Conservation (phyloP, 2,329 filamentous ascomycete genomes). For the Cadophora luteo-olivacea region DNA sequence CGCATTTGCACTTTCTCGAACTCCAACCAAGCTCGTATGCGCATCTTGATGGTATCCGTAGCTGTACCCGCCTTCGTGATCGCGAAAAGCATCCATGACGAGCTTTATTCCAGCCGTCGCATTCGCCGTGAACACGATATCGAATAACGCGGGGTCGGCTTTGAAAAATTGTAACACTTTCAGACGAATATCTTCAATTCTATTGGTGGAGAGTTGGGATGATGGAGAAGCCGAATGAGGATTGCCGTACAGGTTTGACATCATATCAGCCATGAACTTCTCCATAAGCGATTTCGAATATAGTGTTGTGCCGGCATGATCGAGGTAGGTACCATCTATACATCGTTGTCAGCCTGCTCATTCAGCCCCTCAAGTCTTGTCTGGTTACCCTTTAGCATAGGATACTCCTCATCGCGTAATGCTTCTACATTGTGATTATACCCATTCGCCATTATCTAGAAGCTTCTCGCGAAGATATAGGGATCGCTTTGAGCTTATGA, state of each 20-base stretch:
- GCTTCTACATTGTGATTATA: constrained; percentile 67
- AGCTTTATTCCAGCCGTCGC: constrained; percentile 91
- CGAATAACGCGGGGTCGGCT: constrained; percentile 81
- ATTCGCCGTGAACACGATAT: constrained; percentile 90
- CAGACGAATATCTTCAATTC: constrained; percentile 78
- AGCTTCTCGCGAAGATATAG: background rate
- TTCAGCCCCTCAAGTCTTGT: background rate
- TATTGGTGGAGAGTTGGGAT: constrained; percentile 76
- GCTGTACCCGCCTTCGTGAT: constrained; percentile 72
- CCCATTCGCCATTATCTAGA: constrained; percentile 33
- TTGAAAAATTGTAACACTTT: constrained; percentile 78
- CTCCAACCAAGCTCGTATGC: constrained; percentile 87
- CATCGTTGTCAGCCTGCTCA: constrained; percentile 18
- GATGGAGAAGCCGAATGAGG: constrained; percentile 87
- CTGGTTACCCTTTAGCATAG: constrained; percentile 68
- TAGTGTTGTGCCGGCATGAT: constrained; percentile 92
- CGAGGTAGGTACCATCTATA: constrained; percentile 67
- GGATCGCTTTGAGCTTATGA: background rate
- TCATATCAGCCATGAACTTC: constrained; percentile 74
- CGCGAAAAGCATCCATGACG: constrained; percentile 78
- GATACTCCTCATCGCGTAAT: constrained; percentile 67
- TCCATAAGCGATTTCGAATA: constrained; percentile 84
- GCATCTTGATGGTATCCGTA: constrained; percentile 85
- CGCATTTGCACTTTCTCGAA: constrained; percentile 71
- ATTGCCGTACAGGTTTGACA: constrained; percentile 82